Evolutionary conservation across 192 early-diverging fungal species (phyloP).

Genomic region (Helicostylum pulchrum): DNA sequence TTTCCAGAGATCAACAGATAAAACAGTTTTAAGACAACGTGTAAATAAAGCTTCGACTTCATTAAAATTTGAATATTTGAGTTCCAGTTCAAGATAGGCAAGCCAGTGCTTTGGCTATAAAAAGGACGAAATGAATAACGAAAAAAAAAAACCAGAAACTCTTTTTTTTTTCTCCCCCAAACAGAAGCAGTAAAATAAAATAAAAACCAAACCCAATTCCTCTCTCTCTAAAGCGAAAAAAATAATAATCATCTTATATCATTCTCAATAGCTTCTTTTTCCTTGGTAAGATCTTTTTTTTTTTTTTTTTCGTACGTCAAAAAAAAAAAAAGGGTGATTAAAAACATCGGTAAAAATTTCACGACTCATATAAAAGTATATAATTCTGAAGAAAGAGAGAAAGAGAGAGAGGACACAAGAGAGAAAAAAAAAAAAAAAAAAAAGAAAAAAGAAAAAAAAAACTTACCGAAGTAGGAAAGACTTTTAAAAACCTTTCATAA

Average conservation of each 20-base stretch:
- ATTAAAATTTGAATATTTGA: slow-evolving; percentile 68
- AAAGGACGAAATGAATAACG: background rate
- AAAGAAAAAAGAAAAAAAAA: slow-evolving; percentile 17
- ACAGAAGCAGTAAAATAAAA: background rate
- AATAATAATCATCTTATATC: too few relatives aligned
- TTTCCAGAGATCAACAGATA: slow-evolving; percentile 84
- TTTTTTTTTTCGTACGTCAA: slow-evolving; percentile 7
- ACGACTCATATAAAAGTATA: too few relatives aligned
- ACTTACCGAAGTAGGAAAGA: slow-evolving; percentile 83
- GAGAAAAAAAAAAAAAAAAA: slow-evolving; percentile 16
- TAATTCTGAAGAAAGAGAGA: slow-evolving; percentile 6
- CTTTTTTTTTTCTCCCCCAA: background rate
- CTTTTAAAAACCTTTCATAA: slow-evolving; percentile 67
- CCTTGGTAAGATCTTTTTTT: background rate
- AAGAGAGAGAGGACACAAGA: background rate
- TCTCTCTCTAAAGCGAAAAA: too few relatives aligned
- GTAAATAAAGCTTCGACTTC: slow-evolving; percentile 83
- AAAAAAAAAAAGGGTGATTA: too few relatives aligned
- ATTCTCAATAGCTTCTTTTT: background rate
- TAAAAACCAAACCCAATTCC: background rate
- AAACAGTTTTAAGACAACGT: slow-evolving; percentile 74
- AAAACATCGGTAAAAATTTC: too few relatives aligned
- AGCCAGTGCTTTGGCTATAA: slow-evolving; percentile 71
- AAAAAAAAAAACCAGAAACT: slow-evolving; percentile 14
- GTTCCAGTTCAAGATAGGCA: slow-evolving; percentile 77